A percentile compares a stretch with the other conserved stretches of the same genome.
These are phyloP conservation scores for Sporothrix inflata DNA, from an alignment of 2,329 filamentous ascomycete genomes.

Conservation along the genomic window DNA sequence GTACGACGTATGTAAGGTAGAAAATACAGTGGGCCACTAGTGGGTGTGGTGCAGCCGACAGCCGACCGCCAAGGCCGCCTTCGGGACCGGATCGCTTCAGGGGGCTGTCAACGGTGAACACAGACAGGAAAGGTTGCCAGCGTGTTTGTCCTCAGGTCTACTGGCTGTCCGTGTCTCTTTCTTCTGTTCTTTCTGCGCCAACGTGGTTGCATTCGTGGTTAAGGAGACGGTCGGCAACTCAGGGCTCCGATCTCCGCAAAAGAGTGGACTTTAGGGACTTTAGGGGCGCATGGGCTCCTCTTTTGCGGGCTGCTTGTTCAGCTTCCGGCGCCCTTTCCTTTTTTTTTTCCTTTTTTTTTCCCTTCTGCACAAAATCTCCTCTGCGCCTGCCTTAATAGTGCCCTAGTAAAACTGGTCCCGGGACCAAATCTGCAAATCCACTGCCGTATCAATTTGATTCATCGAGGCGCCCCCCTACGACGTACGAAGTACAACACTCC, in stretches of 20 bases:
- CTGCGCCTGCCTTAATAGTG: background rate
- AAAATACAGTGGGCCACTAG: background rate
- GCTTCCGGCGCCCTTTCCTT: background rate
- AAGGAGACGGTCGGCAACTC: conserved; percentile 4
- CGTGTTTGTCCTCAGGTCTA: background rate
- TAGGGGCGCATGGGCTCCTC: no score
- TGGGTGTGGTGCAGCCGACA: background rate
- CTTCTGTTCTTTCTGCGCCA: background rate
- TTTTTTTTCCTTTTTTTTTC: background rate
- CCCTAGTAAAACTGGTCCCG: background rate
- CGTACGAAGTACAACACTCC: no score
- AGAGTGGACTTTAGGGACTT: background rate
- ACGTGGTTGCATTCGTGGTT: background rate
- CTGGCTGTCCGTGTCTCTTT: background rate
- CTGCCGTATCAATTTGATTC: conserved; percentile 5
- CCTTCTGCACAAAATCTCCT: background rate
- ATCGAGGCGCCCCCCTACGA: no score
- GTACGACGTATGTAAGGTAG: background rate
- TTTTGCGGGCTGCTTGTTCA: conserved; percentile 13
- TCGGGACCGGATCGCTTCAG: conserved; percentile 13
- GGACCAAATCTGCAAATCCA: background rate
- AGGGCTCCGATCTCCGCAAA: conserved; percentile 19
- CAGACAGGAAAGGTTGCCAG: background rate
- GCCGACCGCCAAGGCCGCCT: background rate
- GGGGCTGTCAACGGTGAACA: background rate